These are phyloP conservation scores for Anaeramoeba ignava DNA, from an alignment of 78 protist species.

Conservation along the genomic window DNA sequence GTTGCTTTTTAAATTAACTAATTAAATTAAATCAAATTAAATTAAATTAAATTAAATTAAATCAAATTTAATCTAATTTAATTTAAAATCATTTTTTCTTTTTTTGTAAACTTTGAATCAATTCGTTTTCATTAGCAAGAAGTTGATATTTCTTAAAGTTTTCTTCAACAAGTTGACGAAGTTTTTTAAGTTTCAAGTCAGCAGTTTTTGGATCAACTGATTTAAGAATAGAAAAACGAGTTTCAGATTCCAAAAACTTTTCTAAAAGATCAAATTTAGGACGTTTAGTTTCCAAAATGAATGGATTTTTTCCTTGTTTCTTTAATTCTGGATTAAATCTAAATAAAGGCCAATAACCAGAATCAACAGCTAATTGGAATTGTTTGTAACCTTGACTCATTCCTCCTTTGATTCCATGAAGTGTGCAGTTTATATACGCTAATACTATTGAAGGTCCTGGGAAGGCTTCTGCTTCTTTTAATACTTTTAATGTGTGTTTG, in stretches of 20 bases:
- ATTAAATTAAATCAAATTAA: too few species aligned
- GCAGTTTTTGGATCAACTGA: too few species aligned
- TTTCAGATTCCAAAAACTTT: slow-evolving; percentile 14
- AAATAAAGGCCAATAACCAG: slow-evolving; percentile 60
- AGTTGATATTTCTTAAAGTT: too few species aligned
- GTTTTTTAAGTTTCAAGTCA: too few species aligned
- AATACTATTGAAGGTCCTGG: neutral
- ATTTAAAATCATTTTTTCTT: too few species aligned
- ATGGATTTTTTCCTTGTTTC: slow-evolving; percentile 29
- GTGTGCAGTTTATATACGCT: slow-evolving; percentile 44
- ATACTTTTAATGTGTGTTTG: neutral
- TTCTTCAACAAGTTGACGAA: too few species aligned
- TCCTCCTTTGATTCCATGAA: slow-evolving; percentile 7
- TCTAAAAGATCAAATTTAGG: neutral
- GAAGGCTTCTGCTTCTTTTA: neutral
- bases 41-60: too few species aligned
- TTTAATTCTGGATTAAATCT: slow-evolving; percentile 48
- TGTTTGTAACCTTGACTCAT: neutral
- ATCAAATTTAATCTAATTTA: too few species aligned
- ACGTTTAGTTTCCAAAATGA: slow-evolving; percentile 36
- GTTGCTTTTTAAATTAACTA: too few species aligned
- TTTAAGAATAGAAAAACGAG: slow-evolving; percentile 16
- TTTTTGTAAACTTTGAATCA: too few species aligned
- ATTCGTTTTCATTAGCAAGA: too few species aligned
- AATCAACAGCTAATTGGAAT: slow-evolving; percentile 58